Base-by-base conservation (phyloP, 257 asterid genomes). In the Solanum chilense region DNA sequence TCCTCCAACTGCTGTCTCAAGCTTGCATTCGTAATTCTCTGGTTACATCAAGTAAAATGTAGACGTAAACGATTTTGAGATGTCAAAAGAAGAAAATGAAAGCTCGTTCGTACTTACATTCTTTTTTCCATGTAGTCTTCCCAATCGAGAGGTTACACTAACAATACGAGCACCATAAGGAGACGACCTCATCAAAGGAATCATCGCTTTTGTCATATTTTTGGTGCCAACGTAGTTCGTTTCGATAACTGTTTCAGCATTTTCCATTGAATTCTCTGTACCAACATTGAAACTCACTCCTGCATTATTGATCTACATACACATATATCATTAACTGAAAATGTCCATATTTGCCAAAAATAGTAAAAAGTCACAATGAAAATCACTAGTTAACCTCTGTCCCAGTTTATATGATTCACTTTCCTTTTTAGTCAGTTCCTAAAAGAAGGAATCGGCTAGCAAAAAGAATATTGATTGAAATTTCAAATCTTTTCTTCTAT, bases 1-100 rank as follows among this genome's bases (percentile, higher is more conserved):
- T 94, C 96, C 87, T 94, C 95, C 62, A 96, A 90, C 86, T 90
- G 92, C 70, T 88, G 90, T 83, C 98, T 92, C 92, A 95, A 87
- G 1, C 88, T 91, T 18, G 89, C 83, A 85, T 96, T 91, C 62
- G 89, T 95, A 45, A 96, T 91, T 92, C 94, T 93, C 98, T 96
- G 89, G 85, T 56, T 56, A 56, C 64, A 56, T 56, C 64, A 56
- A 52, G 62, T 18, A 52, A 52, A 52, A 52, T 7, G n/a, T 52
- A 16, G 18, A 52, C n/a, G 39, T 37, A 37, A 37, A 37, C 7
- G 2, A 37, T 52, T 52, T 52, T 52, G 62, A 52, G n/a, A 52
- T 52, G 62, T 52, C 25, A 20, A 18, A 56, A 18, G 64, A 56
- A 56, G 64, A 56, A 56, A 56, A 56, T 56, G 64, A 56, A 56